Percentiles rank a stretch among this genome's conserved stretches.
Conservation (phyloP, 1,139 yeast genomes). For the Debaryomyces udenii region DNA sequence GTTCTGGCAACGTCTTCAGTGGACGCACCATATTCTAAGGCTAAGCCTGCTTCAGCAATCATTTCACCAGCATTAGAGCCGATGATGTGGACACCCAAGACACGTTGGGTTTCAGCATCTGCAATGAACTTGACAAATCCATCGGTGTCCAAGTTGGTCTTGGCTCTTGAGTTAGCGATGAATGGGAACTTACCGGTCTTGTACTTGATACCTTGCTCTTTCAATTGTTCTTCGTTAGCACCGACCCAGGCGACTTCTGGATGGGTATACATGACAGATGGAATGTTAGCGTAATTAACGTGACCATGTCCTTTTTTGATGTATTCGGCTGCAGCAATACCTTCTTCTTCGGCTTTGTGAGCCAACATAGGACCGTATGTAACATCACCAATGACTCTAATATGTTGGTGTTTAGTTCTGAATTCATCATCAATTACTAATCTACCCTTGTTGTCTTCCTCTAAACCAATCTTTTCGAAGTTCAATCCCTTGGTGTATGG, state of each 20-base stretch:
- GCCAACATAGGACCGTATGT: constrained; percentile 99
- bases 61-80: constrained; percentile 99
- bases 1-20: constrained; percentile 97
- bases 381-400: constrained; percentile 97
- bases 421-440: constrained; percentile 91
- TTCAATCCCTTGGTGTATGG: constrained; percentile 92
- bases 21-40: constrained; percentile 97
- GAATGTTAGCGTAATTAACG: constrained; percentile 96
- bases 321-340: constrained; percentile 97
- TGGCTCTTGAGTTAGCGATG: constrained; percentile 98
- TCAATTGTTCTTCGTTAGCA: constrained; percentile 91
- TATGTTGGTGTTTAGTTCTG: constrained; percentile 90
- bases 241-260: constrained; percentile 99
- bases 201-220: constrained; percentile 89
- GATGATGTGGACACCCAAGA: constrained; percentile 94
- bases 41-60: constrained; percentile 98
- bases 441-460: constrained; percentile 89
- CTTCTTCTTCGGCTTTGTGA: constrained; percentile 99
- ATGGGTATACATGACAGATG: constrained; percentile 98
- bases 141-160: constrained; percentile 95
- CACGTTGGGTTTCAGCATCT: constrained; percentile 96
- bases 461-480: constrained; percentile 87
- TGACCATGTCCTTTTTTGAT: constrained; percentile 95
- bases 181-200: constrained; percentile 98
- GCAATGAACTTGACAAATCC: constrained; percentile 96